These are phyloP conservation scores for Megacollybia marginata DNA, from an alignment of 768 basidiomycete species.

Conservation along the genomic window DNA sequence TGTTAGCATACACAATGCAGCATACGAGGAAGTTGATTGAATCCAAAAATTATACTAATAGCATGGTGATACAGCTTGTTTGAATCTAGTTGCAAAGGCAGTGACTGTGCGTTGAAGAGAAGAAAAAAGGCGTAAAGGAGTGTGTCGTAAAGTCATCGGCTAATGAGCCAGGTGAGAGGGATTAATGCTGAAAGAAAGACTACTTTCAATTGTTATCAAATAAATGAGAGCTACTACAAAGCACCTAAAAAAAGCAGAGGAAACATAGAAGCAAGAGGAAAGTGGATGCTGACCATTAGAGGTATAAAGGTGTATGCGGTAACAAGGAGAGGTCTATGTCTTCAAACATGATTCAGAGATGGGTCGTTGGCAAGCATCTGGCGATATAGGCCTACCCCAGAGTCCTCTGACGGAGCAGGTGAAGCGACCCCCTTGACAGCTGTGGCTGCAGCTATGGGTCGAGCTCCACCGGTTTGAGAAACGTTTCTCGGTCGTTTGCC, in stretches of 20 bases:
- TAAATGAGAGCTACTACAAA: background rate
- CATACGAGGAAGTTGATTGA: slow-evolving; percentile 47
- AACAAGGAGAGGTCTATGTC: slow-evolving; percentile 12
- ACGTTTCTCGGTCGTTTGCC: slow-evolving; percentile 63
- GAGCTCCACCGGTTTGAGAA: slow-evolving; percentile 65
- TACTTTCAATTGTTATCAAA: background rate
- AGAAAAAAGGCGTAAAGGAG: background rate
- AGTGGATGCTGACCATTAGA: slow-evolving; percentile 19
- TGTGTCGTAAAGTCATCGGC: too few relatives aligned
- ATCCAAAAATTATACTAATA: background rate
- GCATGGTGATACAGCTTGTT: background rate
- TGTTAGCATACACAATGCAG: slow-evolving; percentile 92
- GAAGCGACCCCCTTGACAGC: slow-evolving; percentile 44
- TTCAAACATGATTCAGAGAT: slow-evolving; percentile 44
- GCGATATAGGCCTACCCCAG: slow-evolving; percentile 78
- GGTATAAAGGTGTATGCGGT: slow-evolving; percentile 6
- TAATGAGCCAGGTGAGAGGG: background rate
- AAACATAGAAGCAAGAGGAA: slow-evolving; percentile 12
- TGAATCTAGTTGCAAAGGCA: background rate
- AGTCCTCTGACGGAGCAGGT: slow-evolving; percentile 75
- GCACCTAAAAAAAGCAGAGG: background rate
- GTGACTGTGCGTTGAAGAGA: background rate
- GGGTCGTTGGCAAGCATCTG: slow-evolving; percentile 75
- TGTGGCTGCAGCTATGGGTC: slow-evolving; percentile 27
- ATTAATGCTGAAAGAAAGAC: background rate